phyloP scores from a whole-genome alignment of 208 protist genomes.

The Trypanosoma boissoni region DNA sequence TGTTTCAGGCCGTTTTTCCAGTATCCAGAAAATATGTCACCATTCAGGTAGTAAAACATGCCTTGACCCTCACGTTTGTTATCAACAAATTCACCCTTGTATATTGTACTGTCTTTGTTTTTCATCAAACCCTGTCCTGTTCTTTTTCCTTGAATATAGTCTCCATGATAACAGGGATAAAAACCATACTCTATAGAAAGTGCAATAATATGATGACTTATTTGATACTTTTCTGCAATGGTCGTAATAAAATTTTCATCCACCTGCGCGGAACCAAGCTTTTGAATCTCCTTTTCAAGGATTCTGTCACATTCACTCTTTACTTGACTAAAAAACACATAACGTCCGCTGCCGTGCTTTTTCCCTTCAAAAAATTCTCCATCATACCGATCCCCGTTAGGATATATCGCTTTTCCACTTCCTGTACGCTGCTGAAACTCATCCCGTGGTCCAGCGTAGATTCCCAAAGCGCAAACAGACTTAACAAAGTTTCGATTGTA shows the following conservation, averaged over 20 bases:
- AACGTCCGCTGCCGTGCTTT: constrained; percentile 80
- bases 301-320: constrained; percentile 82
- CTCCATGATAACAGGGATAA: constrained; percentile 82
- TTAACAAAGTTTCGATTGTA: constrained; percentile 80
- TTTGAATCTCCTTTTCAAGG: constrained; percentile 60
- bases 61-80: constrained; percentile 88
- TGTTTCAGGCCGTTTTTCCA: constrained; percentile 81
- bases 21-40: constrained; percentile 86
- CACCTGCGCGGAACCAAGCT: constrained; percentile 16
- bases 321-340: constrained; percentile 68
- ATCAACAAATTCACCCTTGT: constrained; percentile 89
- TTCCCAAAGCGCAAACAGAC: constrained; percentile 71
- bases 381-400: constrained; percentile 84
- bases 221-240: constrained; percentile 45
- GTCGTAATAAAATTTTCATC: constrained; percentile 36
- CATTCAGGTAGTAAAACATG: constrained; percentile 92
- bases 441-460: constrained; percentile 85
- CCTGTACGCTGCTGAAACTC: constrained; percentile 90
- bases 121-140: constrained; percentile 86
- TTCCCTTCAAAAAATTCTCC: constrained; percentile 90
- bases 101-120: constrained; percentile 86
- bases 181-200: constrained; percentile 66
- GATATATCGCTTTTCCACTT: constrained; percentile 78
- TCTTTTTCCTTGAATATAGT: constrained; percentile 79
- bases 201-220: constrained; percentile 63